phyloP scores from a whole-genome alignment of 345 rosid genomes.

The Citrus hindsii region DNA sequence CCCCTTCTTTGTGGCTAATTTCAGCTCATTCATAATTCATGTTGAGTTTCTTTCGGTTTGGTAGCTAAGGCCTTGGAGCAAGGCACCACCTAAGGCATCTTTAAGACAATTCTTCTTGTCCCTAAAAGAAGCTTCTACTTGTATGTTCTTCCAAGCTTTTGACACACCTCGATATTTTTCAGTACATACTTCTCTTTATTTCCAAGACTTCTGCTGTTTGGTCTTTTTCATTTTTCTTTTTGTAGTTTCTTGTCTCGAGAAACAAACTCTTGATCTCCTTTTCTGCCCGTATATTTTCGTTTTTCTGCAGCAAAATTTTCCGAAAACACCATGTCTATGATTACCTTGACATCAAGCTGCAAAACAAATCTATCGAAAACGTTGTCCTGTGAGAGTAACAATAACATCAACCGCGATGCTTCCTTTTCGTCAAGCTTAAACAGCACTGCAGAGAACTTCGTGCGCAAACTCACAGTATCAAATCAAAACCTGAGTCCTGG shows the following conservation, averaged over 20 bases:
- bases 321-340: slow-evolving; percentile 26
- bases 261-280: slow-evolving; percentile 10
- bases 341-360: slow-evolving; percentile 24
- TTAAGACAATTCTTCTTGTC: slow-evolving; percentile 9
- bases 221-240: slow-evolving; percentile 25
- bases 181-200: not conserved
- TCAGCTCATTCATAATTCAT: not conserved
- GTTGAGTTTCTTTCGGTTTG: slow-evolving; percentile 14
- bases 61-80: not conserved
- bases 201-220: not conserved
- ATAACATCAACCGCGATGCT: slow-evolving; percentile 29
- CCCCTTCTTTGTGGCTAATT: not conserved
- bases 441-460: slow-evolving; percentile 35
- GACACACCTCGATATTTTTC: not conserved
- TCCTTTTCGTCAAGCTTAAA: slow-evolving; percentile 54
- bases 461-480: slow-evolving; percentile 26
- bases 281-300: not conserved
- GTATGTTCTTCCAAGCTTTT: not conserved
- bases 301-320: not conserved
- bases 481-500: slow-evolving; percentile 16
- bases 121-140: not conserved
- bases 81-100: not conserved
- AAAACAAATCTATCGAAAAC: slow-evolving; percentile 21
- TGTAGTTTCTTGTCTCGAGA: not conserved
- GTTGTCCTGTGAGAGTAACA: slow-evolving; percentile 25